Conservation (phyloP, 2,329 filamentous ascomycete species). For the Sclerotinia minor region DNA sequence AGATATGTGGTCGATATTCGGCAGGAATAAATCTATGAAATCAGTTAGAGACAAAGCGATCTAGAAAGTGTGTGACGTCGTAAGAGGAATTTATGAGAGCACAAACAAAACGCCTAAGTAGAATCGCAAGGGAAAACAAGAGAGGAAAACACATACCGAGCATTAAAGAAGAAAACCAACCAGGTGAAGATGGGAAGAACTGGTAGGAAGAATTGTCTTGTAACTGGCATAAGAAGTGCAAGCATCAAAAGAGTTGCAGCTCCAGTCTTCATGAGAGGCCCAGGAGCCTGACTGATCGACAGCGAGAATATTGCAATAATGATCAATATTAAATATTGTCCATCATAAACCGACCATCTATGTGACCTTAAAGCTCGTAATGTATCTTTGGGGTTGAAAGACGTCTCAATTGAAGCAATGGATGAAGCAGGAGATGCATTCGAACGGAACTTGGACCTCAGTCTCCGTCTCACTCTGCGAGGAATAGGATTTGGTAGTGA, state of each 20-base stretch:
- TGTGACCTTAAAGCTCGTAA: conserved; percentile 73
- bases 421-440: conserved; percentile 67
- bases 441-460: conserved; percentile 68
- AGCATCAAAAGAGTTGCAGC: conserved; percentile 66
- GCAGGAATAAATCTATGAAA: conserved; percentile 77
- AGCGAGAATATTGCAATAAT: conserved; percentile 79
- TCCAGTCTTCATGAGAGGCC: conserved; percentile 74
- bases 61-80: conserved; percentile 22
- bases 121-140: neutral
- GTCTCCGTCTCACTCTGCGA: conserved; percentile 64
- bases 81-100: conserved; percentile 24
- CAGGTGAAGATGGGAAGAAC: conserved; percentile 83
- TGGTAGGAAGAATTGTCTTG: conserved; percentile 87
- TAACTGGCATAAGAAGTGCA: conserved; percentile 77
- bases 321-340: conserved; percentile 77
- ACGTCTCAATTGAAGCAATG: conserved; percentile 75
- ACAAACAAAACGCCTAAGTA: conserved; percentile 11
- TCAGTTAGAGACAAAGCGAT: conserved; percentile 16
- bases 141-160: conserved; percentile 60
- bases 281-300: conserved; percentile 75
- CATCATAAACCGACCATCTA: conserved; percentile 78
- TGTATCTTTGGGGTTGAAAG: conserved; percentile 77
- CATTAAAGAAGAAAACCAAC: conserved; percentile 79
- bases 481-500: conserved; percentile 56
- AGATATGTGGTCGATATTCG: conserved; percentile 88